phyloP scores from a whole-genome alignment of 306 rosid genomes.

The Sicyos baderoa region DNA sequence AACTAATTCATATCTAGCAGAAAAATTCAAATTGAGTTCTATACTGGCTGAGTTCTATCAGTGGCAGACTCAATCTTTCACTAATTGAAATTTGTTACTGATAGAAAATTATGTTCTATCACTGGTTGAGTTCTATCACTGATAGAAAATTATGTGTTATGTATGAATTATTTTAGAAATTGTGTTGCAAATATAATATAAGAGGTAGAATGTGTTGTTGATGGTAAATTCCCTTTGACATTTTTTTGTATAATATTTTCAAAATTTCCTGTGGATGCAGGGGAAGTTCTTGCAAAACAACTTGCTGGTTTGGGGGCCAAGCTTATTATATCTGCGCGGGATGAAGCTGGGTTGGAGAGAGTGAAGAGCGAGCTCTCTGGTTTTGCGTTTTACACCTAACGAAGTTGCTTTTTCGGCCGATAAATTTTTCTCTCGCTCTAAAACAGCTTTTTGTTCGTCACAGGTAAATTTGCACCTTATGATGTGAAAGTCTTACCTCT shows the following conservation, averaged over 20 bases:
- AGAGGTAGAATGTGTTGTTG: too few relatives aligned
- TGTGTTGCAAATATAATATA: too few relatives aligned
- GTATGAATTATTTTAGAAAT: too few relatives aligned
- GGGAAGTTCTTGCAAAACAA: conserved; percentile 81
- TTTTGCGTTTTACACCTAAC: conserved; percentile 28
- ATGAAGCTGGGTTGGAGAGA: conserved; percentile 69
- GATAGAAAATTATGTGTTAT: too few relatives aligned
- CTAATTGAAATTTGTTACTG: too few relatives aligned
- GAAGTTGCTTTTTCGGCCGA: conserved; percentile 8
- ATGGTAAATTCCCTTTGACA: too few relatives aligned
- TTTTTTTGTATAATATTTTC: background rate
- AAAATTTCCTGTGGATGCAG: conserved; percentile 29
- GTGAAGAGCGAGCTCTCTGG: conserved; percentile 69
- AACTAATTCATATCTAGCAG: too few relatives aligned
- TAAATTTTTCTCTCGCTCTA: conserved; percentile 13
- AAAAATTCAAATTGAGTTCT: too few relatives aligned
- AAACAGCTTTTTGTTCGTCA: conserved; percentile 20
- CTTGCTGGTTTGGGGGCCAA: conserved; percentile 83
- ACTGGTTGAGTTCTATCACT: too few relatives aligned
- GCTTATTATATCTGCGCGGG: conserved; percentile 82
- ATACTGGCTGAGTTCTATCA: too few relatives aligned
- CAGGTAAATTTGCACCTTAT: conserved; percentile 76
- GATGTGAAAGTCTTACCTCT: conserved; percentile 65
- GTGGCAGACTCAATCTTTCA: too few relatives aligned
- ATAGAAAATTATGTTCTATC: too few relatives aligned